phyloP scores from a whole-genome alignment of 805 yeast species.

The Lachancea fermentati region DNA sequence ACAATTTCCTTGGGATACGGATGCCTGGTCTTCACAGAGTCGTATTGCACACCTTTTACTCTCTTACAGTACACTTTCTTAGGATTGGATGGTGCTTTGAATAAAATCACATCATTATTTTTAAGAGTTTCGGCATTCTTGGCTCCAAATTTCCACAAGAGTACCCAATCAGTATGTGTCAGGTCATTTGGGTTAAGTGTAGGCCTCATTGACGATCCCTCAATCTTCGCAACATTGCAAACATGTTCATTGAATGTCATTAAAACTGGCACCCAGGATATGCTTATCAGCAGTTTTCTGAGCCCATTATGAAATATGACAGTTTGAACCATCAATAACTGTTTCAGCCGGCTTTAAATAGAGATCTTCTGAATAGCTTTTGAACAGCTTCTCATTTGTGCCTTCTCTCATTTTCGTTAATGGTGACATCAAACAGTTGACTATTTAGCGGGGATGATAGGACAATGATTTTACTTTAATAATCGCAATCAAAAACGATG shows the following conservation, averaged over 20 bases:
- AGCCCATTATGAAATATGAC: not conserved
- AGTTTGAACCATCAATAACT: not conserved
- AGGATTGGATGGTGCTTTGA: constrained; percentile 80
- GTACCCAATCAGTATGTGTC: constrained; percentile 50
- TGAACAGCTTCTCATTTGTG: too few species aligned
- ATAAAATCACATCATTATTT: constrained; percentile 67
- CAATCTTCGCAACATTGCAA: constrained; percentile 64
- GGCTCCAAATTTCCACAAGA: constrained; percentile 61
- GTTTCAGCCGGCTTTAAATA: too few species aligned
- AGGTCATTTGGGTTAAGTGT: constrained; percentile 66
- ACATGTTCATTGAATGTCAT: constrained; percentile 65
- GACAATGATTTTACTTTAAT: too few species aligned
- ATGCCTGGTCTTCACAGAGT: constrained; percentile 52
- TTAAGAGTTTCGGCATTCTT: constrained; percentile 42
- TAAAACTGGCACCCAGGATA: constrained; percentile 78
- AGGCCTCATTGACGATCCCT: constrained; percentile 87
- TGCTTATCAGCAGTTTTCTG: constrained; percentile 33
- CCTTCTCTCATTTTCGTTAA: too few species aligned
- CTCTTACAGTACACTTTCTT: constrained; percentile 72
- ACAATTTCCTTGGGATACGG: constrained; percentile 59
- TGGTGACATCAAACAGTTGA: too few species aligned
- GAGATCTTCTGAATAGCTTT: too few species aligned
- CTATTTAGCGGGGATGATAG: too few species aligned
- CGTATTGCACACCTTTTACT: constrained; percentile 71
- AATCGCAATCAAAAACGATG: too few species aligned